Percentiles rank a stretch among this genome's conserved stretches.
Evolutionary conservation across 2,329 filamentous ascomycete species (phyloP).

Genomic region (Cercospora brassicicola): DNA sequence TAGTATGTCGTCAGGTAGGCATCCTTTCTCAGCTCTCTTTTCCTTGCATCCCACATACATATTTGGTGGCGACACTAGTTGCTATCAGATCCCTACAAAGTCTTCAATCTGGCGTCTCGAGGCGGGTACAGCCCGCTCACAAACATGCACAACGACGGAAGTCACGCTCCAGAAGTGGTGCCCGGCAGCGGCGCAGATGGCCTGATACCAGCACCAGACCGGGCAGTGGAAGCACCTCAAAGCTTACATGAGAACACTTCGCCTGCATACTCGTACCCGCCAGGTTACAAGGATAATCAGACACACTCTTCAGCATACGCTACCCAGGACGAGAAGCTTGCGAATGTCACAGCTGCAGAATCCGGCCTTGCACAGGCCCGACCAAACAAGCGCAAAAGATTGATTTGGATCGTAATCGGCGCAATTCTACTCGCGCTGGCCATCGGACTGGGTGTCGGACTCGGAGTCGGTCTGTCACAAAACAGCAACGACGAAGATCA

Average conservation of each 20-base stretch:
- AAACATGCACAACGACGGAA: neutral
- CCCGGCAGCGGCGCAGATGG: constrained; percentile 11
- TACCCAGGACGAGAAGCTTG: constrained; percentile 6
- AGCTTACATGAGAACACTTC: neutral
- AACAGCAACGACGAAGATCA: constrained; percentile 3
- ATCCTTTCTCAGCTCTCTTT: neutral
- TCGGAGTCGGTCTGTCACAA: constrained; percentile 14
- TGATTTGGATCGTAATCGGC: constrained; percentile 14
- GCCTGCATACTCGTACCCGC: neutral
- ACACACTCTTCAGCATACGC: neutral
- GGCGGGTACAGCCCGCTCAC: constrained; percentile 4
- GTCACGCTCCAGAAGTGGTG: constrained; percentile 10
- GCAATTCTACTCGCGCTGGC: constrained; percentile 12
- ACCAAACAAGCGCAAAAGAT: neutral
- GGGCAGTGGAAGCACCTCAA: neutral
- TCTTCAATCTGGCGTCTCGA: neutral
- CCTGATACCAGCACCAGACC: constrained; percentile 5
- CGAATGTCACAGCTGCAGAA: neutral
- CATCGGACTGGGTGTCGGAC: constrained; percentile 15
- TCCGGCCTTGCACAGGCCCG: neutral
- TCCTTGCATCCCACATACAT: neutral
- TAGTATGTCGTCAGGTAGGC: neutral
- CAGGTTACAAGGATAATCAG: neutral
- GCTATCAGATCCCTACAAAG: neutral
- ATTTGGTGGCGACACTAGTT: neutral